Percentiles rank a stretch among this genome's conserved stretches.
Evolutionary conservation across 2,329 filamentous ascomycete genomes (phyloP).

Genomic region (Raffaelea deltoideospora): DNA sequence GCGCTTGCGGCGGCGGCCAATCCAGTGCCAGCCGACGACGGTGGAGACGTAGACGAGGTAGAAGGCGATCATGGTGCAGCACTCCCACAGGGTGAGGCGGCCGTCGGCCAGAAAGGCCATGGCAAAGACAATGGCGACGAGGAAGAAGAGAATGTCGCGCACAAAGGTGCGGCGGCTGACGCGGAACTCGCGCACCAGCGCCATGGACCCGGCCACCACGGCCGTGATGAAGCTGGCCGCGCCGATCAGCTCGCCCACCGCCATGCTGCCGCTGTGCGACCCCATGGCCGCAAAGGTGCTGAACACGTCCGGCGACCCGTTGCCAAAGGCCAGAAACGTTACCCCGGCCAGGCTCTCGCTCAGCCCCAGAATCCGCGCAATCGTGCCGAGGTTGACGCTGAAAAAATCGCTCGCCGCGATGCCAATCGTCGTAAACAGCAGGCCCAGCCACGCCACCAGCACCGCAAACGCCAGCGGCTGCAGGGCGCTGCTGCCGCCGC

Average conservation of each 20-base stretch:
- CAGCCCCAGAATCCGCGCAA: slow-evolving; percentile 75
- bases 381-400: slow-evolving; percentile 89
- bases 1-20: slow-evolving; percentile 45
- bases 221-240: slow-evolving; percentile 93
- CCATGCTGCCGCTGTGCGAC: slow-evolving; percentile 92
- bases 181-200: slow-evolving; percentile 83
- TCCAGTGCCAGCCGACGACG: slow-evolving; percentile 90
- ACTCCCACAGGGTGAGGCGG: slow-evolving; percentile 75
- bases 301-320: slow-evolving; percentile 95
- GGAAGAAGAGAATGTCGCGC: slow-evolving; percentile 84
- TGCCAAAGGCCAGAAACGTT: slow-evolving; percentile 91
- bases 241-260: slow-evolving; percentile 86
- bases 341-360: slow-evolving; percentile 94
- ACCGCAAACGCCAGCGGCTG: slow-evolving; percentile 67
- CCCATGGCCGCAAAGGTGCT: slow-evolving; percentile 97
- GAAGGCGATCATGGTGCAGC: slow-evolving; percentile 74
- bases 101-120: slow-evolving; percentile 81
- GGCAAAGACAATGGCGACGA: slow-evolving; percentile 71
- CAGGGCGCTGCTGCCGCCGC: no score
- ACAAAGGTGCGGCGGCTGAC: slow-evolving; percentile 84
- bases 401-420: slow-evolving; percentile 98
- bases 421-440: slow-evolving; percentile 92
- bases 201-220: slow-evolving; percentile 95
- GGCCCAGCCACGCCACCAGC: slow-evolving; percentile 66
- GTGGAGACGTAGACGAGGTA: slow-evolving; percentile 81